Percentiles rank a stretch among this genome's conserved stretches.
These are phyloP conservation scores for Zymoseptoria ardabiliae DNA, from an alignment of 2,329 filamentous ascomycete genomes.

Conservation along the genomic window DNA sequence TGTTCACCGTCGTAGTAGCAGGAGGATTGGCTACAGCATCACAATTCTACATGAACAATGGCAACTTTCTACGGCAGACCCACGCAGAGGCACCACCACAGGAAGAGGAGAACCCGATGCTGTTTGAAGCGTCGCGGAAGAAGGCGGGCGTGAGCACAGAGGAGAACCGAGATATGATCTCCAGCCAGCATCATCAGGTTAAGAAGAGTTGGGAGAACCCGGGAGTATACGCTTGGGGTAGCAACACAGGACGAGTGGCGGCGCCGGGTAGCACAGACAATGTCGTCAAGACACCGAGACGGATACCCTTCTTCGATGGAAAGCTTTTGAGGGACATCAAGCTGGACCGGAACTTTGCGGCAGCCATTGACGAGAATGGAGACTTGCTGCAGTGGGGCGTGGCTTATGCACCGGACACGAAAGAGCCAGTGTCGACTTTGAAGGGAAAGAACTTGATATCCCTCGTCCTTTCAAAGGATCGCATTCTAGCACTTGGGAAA, in stretches of 20 bases:
- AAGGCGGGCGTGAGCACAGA: conserved; percentile 52
- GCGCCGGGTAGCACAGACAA: conserved; percentile 72
- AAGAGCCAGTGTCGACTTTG: conserved; percentile 62
- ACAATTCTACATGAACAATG: conserved; percentile 37
- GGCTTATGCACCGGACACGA: conserved; percentile 60
- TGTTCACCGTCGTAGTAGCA: conserved; percentile 36
- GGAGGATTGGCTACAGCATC: conserved; percentile 39
- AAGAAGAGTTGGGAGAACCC: conserved; percentile 74
- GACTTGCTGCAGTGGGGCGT: conserved; percentile 88
- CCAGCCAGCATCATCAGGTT: conserved; percentile 80
- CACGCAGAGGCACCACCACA: conserved; percentile 44
- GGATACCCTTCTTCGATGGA: conserved; percentile 76
- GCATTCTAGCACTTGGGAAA: conserved; percentile 70
- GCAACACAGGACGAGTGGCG: conserved; percentile 75
- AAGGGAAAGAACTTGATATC: conserved; percentile 73
- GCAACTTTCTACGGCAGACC: conserved; percentile 33
- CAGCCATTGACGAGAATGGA: conserved; percentile 78
- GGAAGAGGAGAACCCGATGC: conserved; percentile 46
- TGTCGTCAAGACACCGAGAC: conserved; percentile 70
- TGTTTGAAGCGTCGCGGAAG: conserved; percentile 61
- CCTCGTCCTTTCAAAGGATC: conserved; percentile 70
- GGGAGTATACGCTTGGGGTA: conserved; percentile 90
- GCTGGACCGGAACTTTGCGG: conserved; percentile 72
- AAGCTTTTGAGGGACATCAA: conserved; percentile 81
- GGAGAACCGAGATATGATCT: conserved; percentile 67